phyloP scores from a whole-genome alignment of 305 asterid species.

The Solanum hybrid region DNA sequence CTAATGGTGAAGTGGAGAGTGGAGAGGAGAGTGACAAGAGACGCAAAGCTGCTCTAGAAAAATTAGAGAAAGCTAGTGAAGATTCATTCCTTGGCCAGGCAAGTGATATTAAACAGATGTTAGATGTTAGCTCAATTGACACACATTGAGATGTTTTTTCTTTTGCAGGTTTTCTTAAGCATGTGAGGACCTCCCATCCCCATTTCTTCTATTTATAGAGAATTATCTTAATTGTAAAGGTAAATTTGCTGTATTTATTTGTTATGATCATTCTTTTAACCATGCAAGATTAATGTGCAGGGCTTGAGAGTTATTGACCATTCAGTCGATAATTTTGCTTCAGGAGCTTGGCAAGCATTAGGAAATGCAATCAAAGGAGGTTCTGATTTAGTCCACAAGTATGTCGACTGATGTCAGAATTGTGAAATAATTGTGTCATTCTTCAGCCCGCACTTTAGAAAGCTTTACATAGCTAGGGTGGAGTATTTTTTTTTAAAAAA shows the following conservation, averaged over 20 bases:
- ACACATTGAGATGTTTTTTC: not conserved
- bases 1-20: slow-evolving; percentile 42
- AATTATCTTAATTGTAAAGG: not conserved
- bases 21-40: slow-evolving; percentile 58
- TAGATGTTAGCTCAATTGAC: not conserved
- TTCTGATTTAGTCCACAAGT: slow-evolving; percentile 33
- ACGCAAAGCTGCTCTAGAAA: slow-evolving; percentile 59
- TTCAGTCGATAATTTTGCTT: slow-evolving; percentile 30
- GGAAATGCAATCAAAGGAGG: slow-evolving; percentile 44
- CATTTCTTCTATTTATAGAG: not conserved
- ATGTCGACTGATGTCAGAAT: slow-evolving; percentile 3
- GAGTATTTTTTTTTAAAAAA: not conserved
- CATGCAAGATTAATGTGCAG: slow-evolving; percentile 16
- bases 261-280: not conserved
- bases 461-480: not conserved
- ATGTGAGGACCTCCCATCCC: not conserved
- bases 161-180: not conserved
- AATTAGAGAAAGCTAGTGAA: slow-evolving; percentile 80
- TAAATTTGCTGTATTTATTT: not conserved
- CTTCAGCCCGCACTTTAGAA: not conserved
- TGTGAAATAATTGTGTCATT: not conserved
- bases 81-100: slow-evolving; percentile 87
- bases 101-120: slow-evolving; percentile 9
- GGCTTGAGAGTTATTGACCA: slow-evolving; percentile 31
- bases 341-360: slow-evolving; percentile 44